A percentile compares a stretch with the other conserved stretches of the same genome.
Conservation (phyloP, 179 eudicot species). For the Beta corolliflora region DNA sequence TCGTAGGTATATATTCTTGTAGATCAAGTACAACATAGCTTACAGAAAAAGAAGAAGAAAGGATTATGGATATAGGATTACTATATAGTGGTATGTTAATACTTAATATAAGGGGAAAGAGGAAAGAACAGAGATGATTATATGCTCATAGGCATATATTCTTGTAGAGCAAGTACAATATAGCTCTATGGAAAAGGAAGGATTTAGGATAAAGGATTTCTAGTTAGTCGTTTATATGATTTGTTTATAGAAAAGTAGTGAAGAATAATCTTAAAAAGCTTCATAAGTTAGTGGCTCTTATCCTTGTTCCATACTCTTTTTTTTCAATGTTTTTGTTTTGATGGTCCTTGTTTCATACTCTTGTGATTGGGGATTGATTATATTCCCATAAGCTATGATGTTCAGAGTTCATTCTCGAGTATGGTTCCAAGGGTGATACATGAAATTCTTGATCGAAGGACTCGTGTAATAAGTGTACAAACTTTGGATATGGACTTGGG, state of each 20-base stretch:
- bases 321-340: no score
- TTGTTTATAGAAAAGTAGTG: not conserved
- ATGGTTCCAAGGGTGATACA: no score
- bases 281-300: not conserved
- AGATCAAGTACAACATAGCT: not conserved
- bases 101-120: not conserved
- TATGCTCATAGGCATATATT: slow-evolving; percentile 5
- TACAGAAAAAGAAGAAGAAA: not conserved
- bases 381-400: not conserved
- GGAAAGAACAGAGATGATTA: not conserved
- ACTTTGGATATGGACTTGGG: no score
- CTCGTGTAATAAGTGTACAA: no score
- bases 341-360: not conserved
- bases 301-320: not conserved
- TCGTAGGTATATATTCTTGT: not conserved
- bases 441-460: no score
- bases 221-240: not conserved
- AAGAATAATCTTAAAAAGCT: not conserved
- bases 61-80: not conserved
- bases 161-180: slow-evolving; percentile 11
- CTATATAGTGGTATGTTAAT: not conserved
- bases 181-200: not conserved
- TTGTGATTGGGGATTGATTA: not conserved
- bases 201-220: not conserved
- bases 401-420: no score